These are phyloP conservation scores for Tilletia caries DNA, from an alignment of 1,284 basidiomycete genomes.

Conservation along the genomic window DNA sequence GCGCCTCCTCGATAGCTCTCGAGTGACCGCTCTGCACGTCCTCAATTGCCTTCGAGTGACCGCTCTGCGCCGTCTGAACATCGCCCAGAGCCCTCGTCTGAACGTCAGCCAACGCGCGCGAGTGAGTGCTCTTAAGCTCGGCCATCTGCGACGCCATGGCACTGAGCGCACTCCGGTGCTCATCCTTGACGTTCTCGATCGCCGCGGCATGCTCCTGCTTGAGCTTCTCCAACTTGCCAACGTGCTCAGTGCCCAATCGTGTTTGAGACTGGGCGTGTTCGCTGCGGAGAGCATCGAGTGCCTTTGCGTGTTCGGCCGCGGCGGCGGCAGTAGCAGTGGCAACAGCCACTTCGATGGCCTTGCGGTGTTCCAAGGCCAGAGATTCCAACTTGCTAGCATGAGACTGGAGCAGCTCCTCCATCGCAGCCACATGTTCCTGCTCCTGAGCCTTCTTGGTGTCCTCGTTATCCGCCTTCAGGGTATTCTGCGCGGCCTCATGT, in stretches of 20 bases:
- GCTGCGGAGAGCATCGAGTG: neutral
- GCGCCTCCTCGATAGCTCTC: slow-evolving; percentile 9
- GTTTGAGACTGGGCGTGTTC: slow-evolving; percentile 5
- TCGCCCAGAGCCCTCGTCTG: slow-evolving; percentile 8
- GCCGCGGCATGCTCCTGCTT: slow-evolving; percentile 21
- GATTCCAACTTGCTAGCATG: neutral
- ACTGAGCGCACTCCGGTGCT: slow-evolving; percentile 19
- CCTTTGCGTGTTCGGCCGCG: slow-evolving; percentile 5
- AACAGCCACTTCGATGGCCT: slow-evolving; percentile 10
- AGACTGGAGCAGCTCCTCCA: neutral
- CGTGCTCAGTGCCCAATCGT: slow-evolving; percentile 13
- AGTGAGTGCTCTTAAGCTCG: neutral
- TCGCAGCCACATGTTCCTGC: neutral
- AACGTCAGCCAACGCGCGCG: neutral
- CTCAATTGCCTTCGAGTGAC: slow-evolving; percentile 17
- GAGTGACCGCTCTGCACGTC: slow-evolving; percentile 28
- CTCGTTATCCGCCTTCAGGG: neutral
- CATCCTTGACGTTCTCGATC: slow-evolving; percentile 24
- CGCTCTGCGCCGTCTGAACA: neutral
- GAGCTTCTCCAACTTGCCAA: slow-evolving; percentile 16
- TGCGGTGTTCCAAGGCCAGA: slow-evolving; percentile 2
- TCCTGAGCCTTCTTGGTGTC: neutral
- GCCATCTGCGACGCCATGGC: slow-evolving; percentile 11
- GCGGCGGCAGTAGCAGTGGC: neutral
- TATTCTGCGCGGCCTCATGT: neutral